phyloP scores from a whole-genome alignment of 495 filamentous ascomycete genomes.

The Lasiosphaeria ovina region DNA sequence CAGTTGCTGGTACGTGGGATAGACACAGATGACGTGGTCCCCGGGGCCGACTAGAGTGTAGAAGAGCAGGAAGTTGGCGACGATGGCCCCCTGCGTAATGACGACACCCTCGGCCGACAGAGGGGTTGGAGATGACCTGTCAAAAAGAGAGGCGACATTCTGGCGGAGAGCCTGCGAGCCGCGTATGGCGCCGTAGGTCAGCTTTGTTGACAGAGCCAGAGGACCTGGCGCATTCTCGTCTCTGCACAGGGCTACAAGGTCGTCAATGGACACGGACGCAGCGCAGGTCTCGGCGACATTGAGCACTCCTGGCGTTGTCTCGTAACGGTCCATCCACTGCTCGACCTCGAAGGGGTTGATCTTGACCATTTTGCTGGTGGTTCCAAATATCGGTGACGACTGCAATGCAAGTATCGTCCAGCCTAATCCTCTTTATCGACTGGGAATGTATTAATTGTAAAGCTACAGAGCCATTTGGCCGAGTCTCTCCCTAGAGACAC shows the following conservation, averaged over 20 bases:
- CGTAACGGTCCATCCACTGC: conserved; percentile 91
- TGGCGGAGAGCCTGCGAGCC: conserved; percentile 29
- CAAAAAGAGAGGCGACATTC: conserved; percentile 27
- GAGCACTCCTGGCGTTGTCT: conserved; percentile 65
- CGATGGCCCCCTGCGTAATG: conserved; percentile 78
- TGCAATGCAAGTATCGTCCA: too few species aligned
- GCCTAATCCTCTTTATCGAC: too few species aligned
- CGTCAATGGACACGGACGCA: conserved; percentile 73
- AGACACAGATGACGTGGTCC: conserved; percentile 86
- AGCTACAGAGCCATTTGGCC: too few species aligned
- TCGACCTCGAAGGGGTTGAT: conserved; percentile 75
- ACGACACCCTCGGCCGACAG: conserved; percentile 60
- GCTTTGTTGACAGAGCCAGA: conserved; percentile 45
- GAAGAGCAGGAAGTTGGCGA: conserved; percentile 75
- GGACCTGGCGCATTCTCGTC: conserved; percentile 46
- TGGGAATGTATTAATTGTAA: too few species aligned
- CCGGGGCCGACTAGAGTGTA: conserved; percentile 75
- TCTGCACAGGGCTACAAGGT: conserved; percentile 64
- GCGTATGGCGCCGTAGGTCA: conserved; percentile 37
- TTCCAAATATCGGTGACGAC: too few species aligned
- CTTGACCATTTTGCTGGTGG: conserved; percentile 56
- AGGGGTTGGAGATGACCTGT: conserved; percentile 15
- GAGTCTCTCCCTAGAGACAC: too few species aligned
- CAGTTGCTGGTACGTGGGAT: conserved; percentile 88
- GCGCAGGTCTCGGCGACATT: conserved; percentile 89